A percentile compares a stretch with the other conserved stretches of the same genome.
Evolutionary conservation across 371 early-diverging fungal species (phyloP).

Genomic region (Fennellomyces sp.): DNA sequence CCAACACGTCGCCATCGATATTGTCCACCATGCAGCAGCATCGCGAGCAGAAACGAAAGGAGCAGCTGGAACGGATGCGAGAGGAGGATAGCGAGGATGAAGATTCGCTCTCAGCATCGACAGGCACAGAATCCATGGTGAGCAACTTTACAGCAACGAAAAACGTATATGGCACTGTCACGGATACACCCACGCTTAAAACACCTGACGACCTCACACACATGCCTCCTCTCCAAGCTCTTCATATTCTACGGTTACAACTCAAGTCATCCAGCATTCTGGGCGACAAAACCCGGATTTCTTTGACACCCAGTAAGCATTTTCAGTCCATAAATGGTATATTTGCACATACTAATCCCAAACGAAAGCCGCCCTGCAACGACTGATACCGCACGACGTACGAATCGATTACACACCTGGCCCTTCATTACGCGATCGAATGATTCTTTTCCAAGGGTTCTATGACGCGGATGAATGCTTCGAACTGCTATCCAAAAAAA

Average conservation of each 20-base stretch:
- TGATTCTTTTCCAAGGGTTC: constrained; percentile 47
- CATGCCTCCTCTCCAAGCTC: constrained; percentile 42
- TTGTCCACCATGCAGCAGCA: not conserved
- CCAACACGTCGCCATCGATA: not conserved
- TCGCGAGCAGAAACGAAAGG: not conserved
- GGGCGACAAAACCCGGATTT: constrained; percentile 13
- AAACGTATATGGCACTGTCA: constrained; percentile 24
- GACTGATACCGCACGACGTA: constrained; percentile 42
- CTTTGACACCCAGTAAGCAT: constrained; percentile 40
- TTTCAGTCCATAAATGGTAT: not conserved
- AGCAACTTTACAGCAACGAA: constrained; percentile 18
- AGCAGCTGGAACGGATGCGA: not conserved
- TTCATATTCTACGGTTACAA: constrained; percentile 41
- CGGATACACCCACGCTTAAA: constrained; percentile 26
- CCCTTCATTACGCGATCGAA: constrained; percentile 32
- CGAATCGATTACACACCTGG: constrained; percentile 44
- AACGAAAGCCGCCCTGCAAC: constrained; percentile 38
- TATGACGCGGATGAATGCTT: constrained; percentile 46
- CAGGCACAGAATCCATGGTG: constrained; percentile 22
- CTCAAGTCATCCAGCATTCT: constrained; percentile 36
- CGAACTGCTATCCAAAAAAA: constrained; percentile 37
- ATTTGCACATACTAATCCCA: not conserved
- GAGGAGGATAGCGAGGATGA: not conserved
- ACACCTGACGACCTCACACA: constrained; percentile 32
- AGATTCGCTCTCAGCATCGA: not conserved